Evolutionary conservation across 2,329 filamentous ascomycete genomes (phyloP).

Genomic region (Lasiodiplodia hormozganensis): DNA sequence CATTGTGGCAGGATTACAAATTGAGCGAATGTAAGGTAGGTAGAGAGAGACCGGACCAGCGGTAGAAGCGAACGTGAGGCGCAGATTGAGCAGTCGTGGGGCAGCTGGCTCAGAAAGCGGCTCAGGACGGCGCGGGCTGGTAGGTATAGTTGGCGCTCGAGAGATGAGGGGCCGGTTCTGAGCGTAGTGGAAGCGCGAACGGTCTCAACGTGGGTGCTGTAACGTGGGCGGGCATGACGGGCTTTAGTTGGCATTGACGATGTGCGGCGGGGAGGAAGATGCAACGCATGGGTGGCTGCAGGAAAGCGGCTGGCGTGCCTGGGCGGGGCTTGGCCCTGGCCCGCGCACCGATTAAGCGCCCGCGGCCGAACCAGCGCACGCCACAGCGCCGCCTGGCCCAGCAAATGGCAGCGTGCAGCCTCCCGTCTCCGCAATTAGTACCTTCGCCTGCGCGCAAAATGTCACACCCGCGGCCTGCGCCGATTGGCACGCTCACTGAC

Average conservation of each 20-base stretch:
- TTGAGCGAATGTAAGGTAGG: conserved; percentile 22
- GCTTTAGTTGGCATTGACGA: conserved; percentile 27
- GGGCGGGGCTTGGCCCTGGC: conserved; percentile 12
- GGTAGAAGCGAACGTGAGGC: conserved; percentile 29
- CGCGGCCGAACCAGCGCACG: conserved; percentile 26
- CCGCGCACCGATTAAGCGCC: conserved; percentile 25
- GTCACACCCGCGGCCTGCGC: conserved; percentile 20
- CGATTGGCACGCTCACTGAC: conserved; percentile 6
- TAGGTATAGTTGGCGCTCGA: conserved; percentile 16
- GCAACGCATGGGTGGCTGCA: conserved; percentile 15
- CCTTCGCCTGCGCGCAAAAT: conserved; percentile 1
- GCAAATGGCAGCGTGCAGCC: conserved; percentile 26
- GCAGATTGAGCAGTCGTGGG: conserved; percentile 19
- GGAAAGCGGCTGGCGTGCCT: conserved; percentile 24
- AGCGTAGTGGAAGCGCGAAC: conserved; percentile 10
- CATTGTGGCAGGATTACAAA: conserved; percentile 61
- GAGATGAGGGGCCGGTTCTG: conserved; percentile 4
- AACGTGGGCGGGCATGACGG: conserved; percentile 19
- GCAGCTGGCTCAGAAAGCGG: conserved; percentile 10
- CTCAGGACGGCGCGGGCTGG: conserved; percentile 14
- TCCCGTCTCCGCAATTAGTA: conserved; percentile 24
- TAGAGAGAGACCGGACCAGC: conserved; percentile 25
- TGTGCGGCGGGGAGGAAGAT: conserved; percentile 23
- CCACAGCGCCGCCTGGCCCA: conserved; percentile 6
- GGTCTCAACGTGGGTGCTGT: conserved; percentile 20